These are phyloP conservation scores for Hanseniaspora hatyaiensis DNA, from an alignment of 805 yeast genomes.

Conservation along the genomic window DNA sequence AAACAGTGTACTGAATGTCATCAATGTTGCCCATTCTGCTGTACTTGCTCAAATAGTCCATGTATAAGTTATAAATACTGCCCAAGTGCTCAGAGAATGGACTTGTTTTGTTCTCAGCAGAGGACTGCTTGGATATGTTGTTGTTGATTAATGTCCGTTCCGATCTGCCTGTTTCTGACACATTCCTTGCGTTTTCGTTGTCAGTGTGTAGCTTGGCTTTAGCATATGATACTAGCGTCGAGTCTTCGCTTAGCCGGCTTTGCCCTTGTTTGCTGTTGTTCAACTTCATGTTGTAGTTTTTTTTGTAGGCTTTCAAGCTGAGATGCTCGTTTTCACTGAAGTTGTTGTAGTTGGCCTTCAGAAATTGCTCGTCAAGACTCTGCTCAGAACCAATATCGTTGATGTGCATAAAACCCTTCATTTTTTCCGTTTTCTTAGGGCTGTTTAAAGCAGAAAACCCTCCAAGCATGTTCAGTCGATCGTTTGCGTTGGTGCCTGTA, in stretches of 20 bases:
- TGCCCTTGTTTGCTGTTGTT: no score
- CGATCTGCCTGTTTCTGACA: not conserved
- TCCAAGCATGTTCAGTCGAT: no score
- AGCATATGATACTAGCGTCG: not conserved
- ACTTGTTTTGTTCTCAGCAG: not conserved
- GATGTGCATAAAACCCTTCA: no score
- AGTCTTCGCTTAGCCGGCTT: not conserved
- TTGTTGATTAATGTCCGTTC: not conserved
- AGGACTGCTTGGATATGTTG: not conserved
- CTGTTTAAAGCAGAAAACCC: no score
- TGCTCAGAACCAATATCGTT: no score
- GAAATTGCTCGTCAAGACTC: no score
- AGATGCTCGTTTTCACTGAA: no score
- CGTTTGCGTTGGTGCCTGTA: no score
- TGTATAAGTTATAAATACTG: not conserved
- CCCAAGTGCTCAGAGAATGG: not conserved
- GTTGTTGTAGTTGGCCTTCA: no score
- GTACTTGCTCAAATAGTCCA: not conserved
- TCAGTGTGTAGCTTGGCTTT: not conserved
- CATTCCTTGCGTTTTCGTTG: not conserved
- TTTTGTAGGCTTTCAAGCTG: no score
- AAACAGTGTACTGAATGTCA: conserved; percentile 40
- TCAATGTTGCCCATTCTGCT: conserved; percentile 26
- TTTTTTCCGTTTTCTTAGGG: no score
- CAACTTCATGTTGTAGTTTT: no score